A percentile compares a stretch with the other conserved stretches of the same genome.
phyloP scores from a whole-genome alignment of 2,329 filamentous ascomycete species.

The Botrytis deweyae region DNA sequence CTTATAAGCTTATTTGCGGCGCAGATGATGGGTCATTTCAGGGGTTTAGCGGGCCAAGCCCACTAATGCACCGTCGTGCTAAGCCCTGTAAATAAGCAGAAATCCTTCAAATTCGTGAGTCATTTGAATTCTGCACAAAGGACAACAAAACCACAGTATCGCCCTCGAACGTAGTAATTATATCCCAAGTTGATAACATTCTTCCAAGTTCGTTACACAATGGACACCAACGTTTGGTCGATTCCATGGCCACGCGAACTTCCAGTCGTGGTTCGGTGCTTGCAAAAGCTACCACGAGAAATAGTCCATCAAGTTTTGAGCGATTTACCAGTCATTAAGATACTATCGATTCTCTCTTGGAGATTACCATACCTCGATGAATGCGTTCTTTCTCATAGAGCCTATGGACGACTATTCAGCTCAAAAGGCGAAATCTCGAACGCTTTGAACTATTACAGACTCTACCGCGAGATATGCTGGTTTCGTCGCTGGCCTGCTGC shows the following conservation, averaged over 20 bases:
- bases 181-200: not conserved
- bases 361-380: not conserved
- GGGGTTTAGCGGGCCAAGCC: not conserved
- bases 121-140: not conserved
- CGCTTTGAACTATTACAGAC: not conserved
- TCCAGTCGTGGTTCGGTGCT: slow-evolving; percentile 16
- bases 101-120: not conserved
- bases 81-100: not conserved
- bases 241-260: slow-evolving; percentile 11
- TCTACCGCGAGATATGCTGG: slow-evolving; percentile 13
- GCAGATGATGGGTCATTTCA: not conserved
- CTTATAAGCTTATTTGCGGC: slow-evolving; percentile 10
- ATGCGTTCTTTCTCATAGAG: slow-evolving; percentile 8
- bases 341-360: slow-evolving; percentile 23
- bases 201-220: not conserved
- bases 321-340: slow-evolving; percentile 22
- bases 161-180: not conserved
- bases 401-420: not conserved
- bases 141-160: not conserved
- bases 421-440: not conserved
- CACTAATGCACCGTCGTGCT: not conserved
- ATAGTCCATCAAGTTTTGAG: slow-evolving; percentile 24
- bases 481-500: not conserved
- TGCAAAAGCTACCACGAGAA: slow-evolving; percentile 24
- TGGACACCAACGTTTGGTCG: not conserved